Conservation (phyloP, 2,329 filamentous ascomycete species). For the Calonectria hawksworthii region DNA sequence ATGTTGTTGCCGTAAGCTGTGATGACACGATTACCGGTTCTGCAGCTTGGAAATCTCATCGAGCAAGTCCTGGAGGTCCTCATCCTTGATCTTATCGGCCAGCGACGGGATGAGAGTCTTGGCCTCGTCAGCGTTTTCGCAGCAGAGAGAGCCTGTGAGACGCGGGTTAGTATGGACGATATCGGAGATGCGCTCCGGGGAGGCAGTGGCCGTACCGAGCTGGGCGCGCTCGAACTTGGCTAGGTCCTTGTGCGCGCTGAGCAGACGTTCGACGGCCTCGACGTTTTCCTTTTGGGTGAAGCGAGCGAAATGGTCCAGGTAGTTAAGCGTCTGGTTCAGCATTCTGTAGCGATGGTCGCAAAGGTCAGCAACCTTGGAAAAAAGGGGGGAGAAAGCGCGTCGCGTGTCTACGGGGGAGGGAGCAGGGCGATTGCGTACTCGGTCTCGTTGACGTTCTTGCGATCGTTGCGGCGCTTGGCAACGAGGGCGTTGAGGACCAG, state of each 20-base stretch:
- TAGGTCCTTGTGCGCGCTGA: conserved; percentile 83
- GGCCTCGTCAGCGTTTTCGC: conserved; percentile 93
- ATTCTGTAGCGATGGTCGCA: conserved; percentile 64
- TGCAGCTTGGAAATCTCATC: conserved; percentile 90
- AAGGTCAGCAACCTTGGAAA: background rate
- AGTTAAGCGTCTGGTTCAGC: conserved; percentile 89
- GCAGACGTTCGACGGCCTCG: conserved; percentile 90
- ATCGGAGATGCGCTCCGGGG: background rate
- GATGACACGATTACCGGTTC: conserved; percentile 48
- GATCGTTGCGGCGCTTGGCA: conserved; percentile 82
- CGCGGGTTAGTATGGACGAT: conserved; percentile 8
- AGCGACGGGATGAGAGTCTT: conserved; percentile 95
- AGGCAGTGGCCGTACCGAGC: conserved; percentile 73
- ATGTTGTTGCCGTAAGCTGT: background rate
- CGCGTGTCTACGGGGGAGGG: background rate
- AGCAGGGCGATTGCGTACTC: conserved; percentile 68
- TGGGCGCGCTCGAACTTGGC: conserved; percentile 95
- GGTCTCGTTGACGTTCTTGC: conserved; percentile 86
- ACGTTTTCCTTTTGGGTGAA: conserved; percentile 97
- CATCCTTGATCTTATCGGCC: conserved; percentile 89
- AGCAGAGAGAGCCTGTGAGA: conserved; percentile 85
- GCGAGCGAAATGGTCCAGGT: conserved; percentile 93
- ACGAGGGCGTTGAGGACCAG: conserved; percentile 93
- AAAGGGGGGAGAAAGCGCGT: background rate
- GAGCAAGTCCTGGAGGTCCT: conserved; percentile 87